Base-by-base conservation (phyloP, 345 rosid genomes). In the Boechera stricta region DNA sequence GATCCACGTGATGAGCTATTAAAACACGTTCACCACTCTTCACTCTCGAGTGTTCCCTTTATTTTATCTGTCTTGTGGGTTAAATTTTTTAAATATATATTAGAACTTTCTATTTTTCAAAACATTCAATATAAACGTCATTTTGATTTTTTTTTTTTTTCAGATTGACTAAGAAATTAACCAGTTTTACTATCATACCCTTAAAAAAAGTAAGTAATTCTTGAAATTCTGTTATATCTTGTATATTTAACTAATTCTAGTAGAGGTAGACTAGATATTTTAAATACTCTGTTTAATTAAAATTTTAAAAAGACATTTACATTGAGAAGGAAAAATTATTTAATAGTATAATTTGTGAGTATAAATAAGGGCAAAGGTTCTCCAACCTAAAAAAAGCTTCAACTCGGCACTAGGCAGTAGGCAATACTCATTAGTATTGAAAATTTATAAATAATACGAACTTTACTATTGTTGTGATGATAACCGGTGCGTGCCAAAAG, bases 1-100 rank as follows among this genome's bases (percentile, higher is more conserved):
- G 67, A 71, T 58, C 47, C 48, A 36, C 51, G 77, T 6, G 73
- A 44, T 70, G 66, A 44, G 69, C 64, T 13, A 41, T 68, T 10
- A 42, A 51, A 64, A 10, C 66, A 70, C 13, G 44, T 77, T 77
- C 65, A 33, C 47, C 63, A 31, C 63, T 49, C 26, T 13, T 59
- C 7, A 67, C 56, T 60, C 79, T 51, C 15, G 73, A 58, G 12
- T 48, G 54, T 60, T 72, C 54, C 63, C 49, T n/a, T 10, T 6
- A 0, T 38, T 15, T 48, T 48, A 67, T 67, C 24, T 39, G 18
- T 24, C 9, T 24, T 38, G 12, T 36, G 51, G 64, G 48, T 57
- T 10, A 29, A 55, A 1, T 21, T 21, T 21, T 21, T 21, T 6
- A 5, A 57, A 8, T 7, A 15, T 15, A 31, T 32, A 21, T 57